Conservation (phyloP, 139 green algal species). For the Coccomyxa sp. region DNA sequence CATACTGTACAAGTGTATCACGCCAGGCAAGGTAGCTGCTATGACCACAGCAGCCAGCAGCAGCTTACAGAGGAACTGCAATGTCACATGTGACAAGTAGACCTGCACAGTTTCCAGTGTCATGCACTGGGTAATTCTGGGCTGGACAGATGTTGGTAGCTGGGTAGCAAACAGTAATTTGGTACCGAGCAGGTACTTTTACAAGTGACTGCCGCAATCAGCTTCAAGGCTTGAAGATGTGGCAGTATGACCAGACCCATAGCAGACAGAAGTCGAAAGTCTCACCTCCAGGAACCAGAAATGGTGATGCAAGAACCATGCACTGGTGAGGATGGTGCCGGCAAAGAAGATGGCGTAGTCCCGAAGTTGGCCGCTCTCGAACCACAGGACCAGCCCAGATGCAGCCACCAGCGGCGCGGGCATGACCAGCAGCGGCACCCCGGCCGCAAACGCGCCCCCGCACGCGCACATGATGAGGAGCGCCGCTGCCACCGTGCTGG, state of each 20-base stretch:
- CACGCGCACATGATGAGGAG: constrained; percentile 35
- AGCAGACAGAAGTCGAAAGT: no score
- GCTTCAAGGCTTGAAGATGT: no score
- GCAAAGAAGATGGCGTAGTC: constrained; percentile 81
- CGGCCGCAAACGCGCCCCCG: constrained; percentile 56
- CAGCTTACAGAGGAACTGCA: constrained; percentile 69
- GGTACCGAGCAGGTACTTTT: no score
- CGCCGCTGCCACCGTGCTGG: background rate
- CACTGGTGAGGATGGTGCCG: background rate
- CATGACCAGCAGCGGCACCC: constrained; percentile 73
- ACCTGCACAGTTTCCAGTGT: constrained; percentile 7
- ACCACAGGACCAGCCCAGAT: constrained; percentile 81
- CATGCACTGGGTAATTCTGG: background rate
- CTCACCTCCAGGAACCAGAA: constrained; percentile 86
- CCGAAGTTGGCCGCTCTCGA: constrained; percentile 55
- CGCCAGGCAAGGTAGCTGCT: constrained; percentile 68
- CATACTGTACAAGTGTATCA: no score
- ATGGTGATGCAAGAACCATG: constrained; percentile 74
- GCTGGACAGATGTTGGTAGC: no score
- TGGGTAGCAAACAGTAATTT: no score
- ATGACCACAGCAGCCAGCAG: constrained; percentile 62
- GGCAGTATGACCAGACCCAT: no score
- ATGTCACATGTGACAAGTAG: constrained; percentile 43
- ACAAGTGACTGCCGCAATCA: no score
- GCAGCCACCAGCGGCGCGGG: constrained; percentile 75